A percentile compares a stretch with the other conserved stretches of the same genome.
phyloP scores from a whole-genome alignment of 176 grass and related monocot species.

The Saccharum spontaneum region DNA sequence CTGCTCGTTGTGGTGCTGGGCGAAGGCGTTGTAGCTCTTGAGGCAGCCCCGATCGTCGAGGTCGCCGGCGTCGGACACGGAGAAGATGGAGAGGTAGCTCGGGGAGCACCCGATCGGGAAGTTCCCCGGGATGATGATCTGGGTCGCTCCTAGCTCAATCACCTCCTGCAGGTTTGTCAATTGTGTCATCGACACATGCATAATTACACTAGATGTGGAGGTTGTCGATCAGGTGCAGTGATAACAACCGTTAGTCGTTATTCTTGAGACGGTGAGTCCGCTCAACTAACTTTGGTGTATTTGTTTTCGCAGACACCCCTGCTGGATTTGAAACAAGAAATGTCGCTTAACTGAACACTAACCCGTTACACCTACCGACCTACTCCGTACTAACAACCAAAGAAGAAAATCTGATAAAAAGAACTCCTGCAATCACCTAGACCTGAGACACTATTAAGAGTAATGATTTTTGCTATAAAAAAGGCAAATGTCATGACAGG shows the following conservation, averaged over 20 bases:
- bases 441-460: no score
- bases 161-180: constrained; percentile 43
- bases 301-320: background rate
- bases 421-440: no score
- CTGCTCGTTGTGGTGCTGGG: constrained; percentile 66
- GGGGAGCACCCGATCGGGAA: constrained; percentile 86
- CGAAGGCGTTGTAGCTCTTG: constrained; percentile 74
- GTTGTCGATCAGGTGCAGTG: no score
- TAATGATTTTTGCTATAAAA: no score
- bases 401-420: no score
- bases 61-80: background rate
- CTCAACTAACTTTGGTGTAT: constrained; percentile 16
- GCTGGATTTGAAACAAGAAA: background rate
- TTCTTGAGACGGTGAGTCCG: background rate
- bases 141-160: constrained; percentile 60
- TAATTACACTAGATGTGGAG: no score
- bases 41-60: constrained; percentile 67
- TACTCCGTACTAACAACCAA: no score
- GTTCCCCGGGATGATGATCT: constrained; percentile 76
- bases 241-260: background rate
- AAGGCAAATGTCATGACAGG: no score
- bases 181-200: background rate
- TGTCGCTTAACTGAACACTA: background rate
- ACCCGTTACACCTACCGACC: no score
- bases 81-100: constrained; percentile 85